Evolutionary conservation across 139 green algal genomes (phyloP), one percentile per base, ranked within the genome.

Genomic region (Ettlia oleoabundans): DNA sequence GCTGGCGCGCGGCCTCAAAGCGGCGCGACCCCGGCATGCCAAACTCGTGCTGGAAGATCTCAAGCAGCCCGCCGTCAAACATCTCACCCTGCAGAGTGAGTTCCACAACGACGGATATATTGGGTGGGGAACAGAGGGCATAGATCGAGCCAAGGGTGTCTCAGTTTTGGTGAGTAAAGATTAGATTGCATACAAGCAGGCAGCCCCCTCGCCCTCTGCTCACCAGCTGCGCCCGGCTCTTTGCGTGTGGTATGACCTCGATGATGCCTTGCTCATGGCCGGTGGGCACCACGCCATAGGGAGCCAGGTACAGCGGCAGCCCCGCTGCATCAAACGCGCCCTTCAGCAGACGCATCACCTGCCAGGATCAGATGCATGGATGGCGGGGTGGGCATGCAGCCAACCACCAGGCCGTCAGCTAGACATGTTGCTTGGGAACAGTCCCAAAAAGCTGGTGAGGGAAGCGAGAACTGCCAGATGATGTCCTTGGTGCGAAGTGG

Each of bases 191-290:
- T 19, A 13, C 24, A 21, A 68, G 28, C 24, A 68, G 30, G 18
- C 30, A 41, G n/a, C 64, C 64, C 64, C 30, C 28, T 30, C 30
- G 32, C 64, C 15, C 21, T 15, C 55, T 28, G 55, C 55, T 52
- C 55, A 94, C 69, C 51, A 88, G 70, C 71, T 86, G 80, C 19
- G 85, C 85, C 9, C 85, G n/a, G 55, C 35, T 71, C 79, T 96
- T 94, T 69, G 89, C 89, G 70, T 98, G 90, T 1, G 96, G 96
- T 40, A 99, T 95, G 38, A 97, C 89, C 91, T 99, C 94, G 30
- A 99, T 98, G 85, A 99, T 95, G 70, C 96, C 96, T 30, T 93
- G 91, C 86, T 98, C 96, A 86, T 99, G 98, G 19, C 91, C 97
- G 0, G 96, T 99, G 62, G 96, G 94, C 61, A 99, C 82, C 41